Base-by-base conservation (phyloP, 192 early-diverging fungal species). In the Paraglomus occultum region DNA sequence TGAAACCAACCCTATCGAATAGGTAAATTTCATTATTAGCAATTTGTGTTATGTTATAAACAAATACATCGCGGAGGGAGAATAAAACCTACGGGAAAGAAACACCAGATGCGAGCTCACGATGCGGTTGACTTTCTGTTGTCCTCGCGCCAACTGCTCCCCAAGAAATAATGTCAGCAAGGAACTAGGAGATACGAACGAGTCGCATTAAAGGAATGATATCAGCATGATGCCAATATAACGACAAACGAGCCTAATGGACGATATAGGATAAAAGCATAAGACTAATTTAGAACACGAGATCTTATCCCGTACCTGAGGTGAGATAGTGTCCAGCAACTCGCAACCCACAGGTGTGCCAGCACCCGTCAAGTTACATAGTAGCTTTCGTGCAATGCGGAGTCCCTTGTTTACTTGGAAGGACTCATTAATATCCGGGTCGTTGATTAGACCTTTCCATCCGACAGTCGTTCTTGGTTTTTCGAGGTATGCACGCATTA, bases 401-500 rank as follows among this genome's bases (percentile, higher is more conserved):
- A 98, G 84, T 39, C 96, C 96, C 82, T 97, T 94, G 84, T 98
- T 98, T 85, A 98, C 97, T 61, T 93, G 80, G 85, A 91, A 98
- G 74, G 85, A 91, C 43, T 82, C 88, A 72, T 90, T 80, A 64
- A 90, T 84, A 64, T 89, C 85, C 9, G 90, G 88, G 66, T 92
- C 90, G 71, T 92, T 92, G 77, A 93, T 93, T 59, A 93, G 77
- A 40, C 91, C 91, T 79, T 91, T 91, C 92, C 89, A 91, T 14
- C 91, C 96, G 54, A 97, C 94, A 8, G 95, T 97, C 2, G 96
- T 97, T 68, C 96, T 83, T 46, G 96, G 96, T 82, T 98, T 98
- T 74, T 98, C 96, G 89, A 98, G 97, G 88, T 98, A 98, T 68
- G 90, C 87, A 42, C 96, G 86, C 96, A 98, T 98, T 59, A 98